Evolutionary conservation across 1,139 yeast genomes (phyloP).

Genomic region (Sugiyamaella grinbergsii): DNA sequence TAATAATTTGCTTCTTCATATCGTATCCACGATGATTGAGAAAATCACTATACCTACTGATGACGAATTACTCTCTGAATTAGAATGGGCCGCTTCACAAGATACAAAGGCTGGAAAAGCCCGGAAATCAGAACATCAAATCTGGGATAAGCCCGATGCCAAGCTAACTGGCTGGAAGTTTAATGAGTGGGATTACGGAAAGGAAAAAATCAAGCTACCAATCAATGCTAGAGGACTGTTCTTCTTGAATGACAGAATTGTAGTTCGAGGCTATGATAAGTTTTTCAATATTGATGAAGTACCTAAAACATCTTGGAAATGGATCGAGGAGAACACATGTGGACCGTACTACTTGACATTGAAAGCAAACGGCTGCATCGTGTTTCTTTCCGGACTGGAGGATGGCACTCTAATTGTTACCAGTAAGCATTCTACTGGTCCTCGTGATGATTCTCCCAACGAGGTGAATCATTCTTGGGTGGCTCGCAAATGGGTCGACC

Average conservation of each 20-base stretch:
- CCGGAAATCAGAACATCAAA: constrained; percentile 28
- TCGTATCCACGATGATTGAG: constrained; percentile 11
- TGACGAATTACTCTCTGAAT: constrained; percentile 6
- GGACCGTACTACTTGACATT: constrained; percentile 84
- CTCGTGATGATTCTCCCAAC: constrained; percentile 48
- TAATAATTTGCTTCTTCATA: too few relatives aligned
- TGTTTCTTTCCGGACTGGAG: constrained; percentile 72
- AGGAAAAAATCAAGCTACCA: constrained; percentile 58
- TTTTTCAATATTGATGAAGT: constrained; percentile 83
- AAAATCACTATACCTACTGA: neutral
- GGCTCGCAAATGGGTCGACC: constrained; percentile 61
- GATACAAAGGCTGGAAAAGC: constrained; percentile 31
- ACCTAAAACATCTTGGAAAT: constrained; percentile 52
- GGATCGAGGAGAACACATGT: constrained; percentile 50
- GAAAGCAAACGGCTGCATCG: constrained; percentile 94
- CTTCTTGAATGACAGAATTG: constrained; percentile 56
- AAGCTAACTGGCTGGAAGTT: constrained; percentile 65
- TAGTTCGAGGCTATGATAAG: constrained; percentile 89
- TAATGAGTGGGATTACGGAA: constrained; percentile 84
- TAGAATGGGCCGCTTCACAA: constrained; percentile 1
- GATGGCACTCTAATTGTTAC: constrained; percentile 79
- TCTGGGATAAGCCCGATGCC: constrained; percentile 40
- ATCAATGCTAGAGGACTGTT: constrained; percentile 84
- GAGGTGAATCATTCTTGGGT: constrained; percentile 70
- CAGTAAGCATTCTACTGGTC: constrained; percentile 87